These are phyloP conservation scores for Peronosclerospora sorghi DNA, from an alignment of 352 stramenopile species.

Conservation along the genomic window DNA sequence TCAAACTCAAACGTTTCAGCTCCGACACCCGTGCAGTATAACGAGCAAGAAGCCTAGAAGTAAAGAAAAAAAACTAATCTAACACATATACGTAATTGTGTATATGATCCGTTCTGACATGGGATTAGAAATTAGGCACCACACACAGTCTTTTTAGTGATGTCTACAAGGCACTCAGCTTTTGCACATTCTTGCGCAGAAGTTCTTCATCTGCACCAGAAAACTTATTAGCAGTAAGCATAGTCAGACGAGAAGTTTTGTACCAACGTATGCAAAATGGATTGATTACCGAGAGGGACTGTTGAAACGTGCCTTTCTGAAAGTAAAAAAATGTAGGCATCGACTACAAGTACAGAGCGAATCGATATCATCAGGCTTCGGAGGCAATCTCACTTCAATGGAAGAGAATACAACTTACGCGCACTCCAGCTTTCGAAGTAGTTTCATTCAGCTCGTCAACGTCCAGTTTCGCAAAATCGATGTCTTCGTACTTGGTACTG, in stretches of 20 bases:
- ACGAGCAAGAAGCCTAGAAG: no score
- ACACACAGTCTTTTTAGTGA: no score
- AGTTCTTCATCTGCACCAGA: constrained; percentile 71
- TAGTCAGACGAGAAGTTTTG: constrained; percentile 1
- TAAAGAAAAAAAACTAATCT: no score
- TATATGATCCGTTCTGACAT: no score
- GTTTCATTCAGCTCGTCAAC: constrained; percentile 78
- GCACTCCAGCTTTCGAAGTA: constrained; percentile 65
- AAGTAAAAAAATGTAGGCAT: constrained; percentile 86
- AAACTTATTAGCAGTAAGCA: constrained; percentile 35
- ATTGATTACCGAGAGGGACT: constrained; percentile 51
- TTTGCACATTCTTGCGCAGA: constrained; percentile 56
- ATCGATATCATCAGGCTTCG: background rate
- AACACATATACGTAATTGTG: no score
- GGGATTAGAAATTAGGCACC: no score
- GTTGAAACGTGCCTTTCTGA: constrained; percentile 64
- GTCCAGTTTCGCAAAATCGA: constrained; percentile 81
- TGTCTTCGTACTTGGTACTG: constrained; percentile 46
- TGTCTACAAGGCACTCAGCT: constrained; percentile 59
- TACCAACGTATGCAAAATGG: background rate
- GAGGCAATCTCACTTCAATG: background rate
- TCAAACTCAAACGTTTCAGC: no score
- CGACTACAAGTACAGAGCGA: constrained; percentile 28
- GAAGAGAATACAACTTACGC: constrained; percentile 33
- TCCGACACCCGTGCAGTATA: no score